Evolutionary conservation across 2,329 filamentous ascomycete genomes (phyloP), one percentile per base, ranked within the genome.

Genomic region (Drechslerella stenobrocha): DNA sequence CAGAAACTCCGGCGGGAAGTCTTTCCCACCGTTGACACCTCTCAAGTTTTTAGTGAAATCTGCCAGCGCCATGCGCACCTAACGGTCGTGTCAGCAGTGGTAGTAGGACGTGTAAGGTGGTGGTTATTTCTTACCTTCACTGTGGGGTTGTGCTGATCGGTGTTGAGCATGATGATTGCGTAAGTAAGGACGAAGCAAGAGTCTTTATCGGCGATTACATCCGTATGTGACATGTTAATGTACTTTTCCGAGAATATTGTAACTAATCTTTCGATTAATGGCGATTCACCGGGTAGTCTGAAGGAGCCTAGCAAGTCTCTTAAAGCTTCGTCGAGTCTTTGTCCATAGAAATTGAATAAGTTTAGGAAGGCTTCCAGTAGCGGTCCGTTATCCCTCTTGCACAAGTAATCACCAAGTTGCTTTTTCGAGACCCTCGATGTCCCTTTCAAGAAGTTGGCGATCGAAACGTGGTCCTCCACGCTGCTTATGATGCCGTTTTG

Each of bases 111-210:
- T 24, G 3, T 4, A n/a, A 20, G n/a, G 26, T 30, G 5, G 34
- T 8, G 13, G 13, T n/a, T 9, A 26, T 9, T 26, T 1, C 30
- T 44, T 65, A 70, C 71, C 72, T 84, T 90, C 70, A 97, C 77
- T 72, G 96, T 97, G 0, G 90, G 91, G 74, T 95, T 98, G 76
- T 97, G 93, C 73, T 95, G 88, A 75, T 98, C 93, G 0, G 92
- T 96, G 74, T 98, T 98, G 59, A 98, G 80, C 84, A 98, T 90
- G 76, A 98, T 96, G 73, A 96, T 95, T 34, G 91, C 93, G 75
- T 98, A 98, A 0, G 89, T 92, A 52, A 98, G 80, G 47, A 98
- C 85, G 74, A 89, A 98, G 20, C 93, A 86, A 5, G 90, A 85
- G 75, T 98, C 93, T 72, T 89, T 87, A 74, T 95, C 86, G 4